Evolutionary conservation across 495 filamentous ascomycete genomes (phyloP).

Genomic region (Daldinia caldariorum): DNA sequence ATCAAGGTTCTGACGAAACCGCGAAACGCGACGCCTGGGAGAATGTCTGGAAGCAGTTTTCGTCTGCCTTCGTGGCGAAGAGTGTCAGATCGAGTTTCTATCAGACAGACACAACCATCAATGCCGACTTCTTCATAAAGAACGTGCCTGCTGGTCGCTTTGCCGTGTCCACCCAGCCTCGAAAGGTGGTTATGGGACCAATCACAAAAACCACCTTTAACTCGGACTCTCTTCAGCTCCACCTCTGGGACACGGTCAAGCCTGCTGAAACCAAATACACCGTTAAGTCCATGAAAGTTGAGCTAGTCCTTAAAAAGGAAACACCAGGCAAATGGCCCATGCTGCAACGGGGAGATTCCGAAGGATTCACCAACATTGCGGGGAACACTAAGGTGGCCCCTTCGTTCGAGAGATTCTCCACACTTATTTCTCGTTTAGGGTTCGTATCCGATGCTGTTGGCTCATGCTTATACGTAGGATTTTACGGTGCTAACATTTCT

Average conservation of each 20-base stretch:
- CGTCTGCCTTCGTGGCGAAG: constrained; percentile 11
- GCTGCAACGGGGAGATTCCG: constrained; percentile 65
- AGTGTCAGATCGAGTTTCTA: constrained; percentile 50
- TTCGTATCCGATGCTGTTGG: constrained; percentile 30
- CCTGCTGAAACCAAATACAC: constrained; percentile 65
- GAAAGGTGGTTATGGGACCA: constrained; percentile 42
- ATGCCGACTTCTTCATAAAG: constrained; percentile 53
- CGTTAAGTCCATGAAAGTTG: constrained; percentile 84
- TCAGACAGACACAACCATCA: constrained; percentile 51
- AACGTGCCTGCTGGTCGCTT: constrained; percentile 51
- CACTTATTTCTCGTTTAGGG: constrained; percentile 27
- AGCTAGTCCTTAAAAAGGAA: constrained; percentile 78
- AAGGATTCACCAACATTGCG: constrained; percentile 37
- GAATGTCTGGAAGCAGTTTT: constrained; percentile 36
- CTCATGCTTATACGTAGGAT: neutral
- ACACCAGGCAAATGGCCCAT: constrained; percentile 77
- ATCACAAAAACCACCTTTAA: constrained; percentile 24
- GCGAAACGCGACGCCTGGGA: constrained; percentile 14
- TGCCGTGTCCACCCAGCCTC: constrained; percentile 40
- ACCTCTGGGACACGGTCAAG: constrained; percentile 74
- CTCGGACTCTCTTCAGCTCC: constrained; percentile 63
- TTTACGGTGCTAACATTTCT: constrained; percentile 18
- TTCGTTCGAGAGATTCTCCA: constrained; percentile 32
- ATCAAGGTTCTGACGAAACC: neutral
- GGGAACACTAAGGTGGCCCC: constrained; percentile 11